phyloP scores from a whole-genome alignment of 1,139 yeast species.

The Scheffersomyces illinoinensis region DNA sequence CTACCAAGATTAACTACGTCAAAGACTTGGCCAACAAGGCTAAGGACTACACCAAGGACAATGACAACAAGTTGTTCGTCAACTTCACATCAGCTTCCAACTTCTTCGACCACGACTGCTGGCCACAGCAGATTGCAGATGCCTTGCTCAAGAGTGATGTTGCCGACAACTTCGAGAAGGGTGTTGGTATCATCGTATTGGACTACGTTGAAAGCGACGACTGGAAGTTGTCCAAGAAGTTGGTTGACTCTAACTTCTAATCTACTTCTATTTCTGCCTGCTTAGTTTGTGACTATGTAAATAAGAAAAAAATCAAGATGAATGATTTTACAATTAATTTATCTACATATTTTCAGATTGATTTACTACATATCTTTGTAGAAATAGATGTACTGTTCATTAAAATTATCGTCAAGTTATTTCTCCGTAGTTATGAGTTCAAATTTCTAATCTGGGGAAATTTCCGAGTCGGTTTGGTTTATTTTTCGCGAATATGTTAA shows the following conservation, averaged over 20 bases:
- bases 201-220: slow-evolving; percentile 67
- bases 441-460: not conserved
- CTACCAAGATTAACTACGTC: slow-evolving; percentile 59
- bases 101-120: slow-evolving; percentile 68
- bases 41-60: slow-evolving; percentile 41
- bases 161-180: slow-evolving; percentile 51
- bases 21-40: slow-evolving; percentile 60
- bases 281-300: not conserved
- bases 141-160: slow-evolving; percentile 52
- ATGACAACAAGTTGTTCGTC: slow-evolving; percentile 60
- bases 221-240: slow-evolving; percentile 57
- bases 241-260: slow-evolving; percentile 59
- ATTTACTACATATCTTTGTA: not conserved
- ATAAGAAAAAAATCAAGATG: not conserved
- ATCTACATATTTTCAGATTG: not conserved
- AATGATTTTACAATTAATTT: not conserved
- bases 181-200: slow-evolving; percentile 61
- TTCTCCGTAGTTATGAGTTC: no score
- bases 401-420: not conserved
- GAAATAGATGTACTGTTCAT: not conserved
- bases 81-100: slow-evolving; percentile 78
- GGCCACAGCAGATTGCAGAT: slow-evolving; percentile 71
- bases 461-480: not conserved
- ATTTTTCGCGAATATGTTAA: not conserved
- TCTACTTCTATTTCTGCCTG: not conserved